Evolutionary conservation across 225 moss, liverwort and hornwort genomes (phyloP), one percentile per base, ranked within the genome.

Genomic region (Polytrichum commune): DNA sequence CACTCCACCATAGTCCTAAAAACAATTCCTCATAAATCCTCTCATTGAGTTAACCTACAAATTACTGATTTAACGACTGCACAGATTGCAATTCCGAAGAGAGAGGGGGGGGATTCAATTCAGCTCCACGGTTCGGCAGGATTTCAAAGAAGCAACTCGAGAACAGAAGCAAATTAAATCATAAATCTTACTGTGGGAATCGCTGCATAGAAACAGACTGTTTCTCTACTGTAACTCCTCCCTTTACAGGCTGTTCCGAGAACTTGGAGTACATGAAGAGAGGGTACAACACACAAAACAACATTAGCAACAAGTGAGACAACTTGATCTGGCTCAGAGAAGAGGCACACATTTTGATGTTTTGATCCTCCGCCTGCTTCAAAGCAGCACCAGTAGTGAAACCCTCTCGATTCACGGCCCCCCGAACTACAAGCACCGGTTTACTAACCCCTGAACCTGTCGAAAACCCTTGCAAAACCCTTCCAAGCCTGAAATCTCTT

Each of bases 261-360:
- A 86, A 74, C 46, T 46, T 46, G 27, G 9, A 71, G 63, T 80
- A 78, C 58, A 76, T 63, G 46, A 81, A 20, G 26, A 74, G 58
- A 71, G 86, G 86, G 69, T 78, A 86, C 78, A 78, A 68, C 61
- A 74, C 73, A 76, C 86, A 81, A 69, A 86, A 18, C 35, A 78
- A 58, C 56, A 83, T 62, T 18, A 78, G 29, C 13, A 1, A 29
- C 29, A 74, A 69, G 18, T 76, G 5, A 30, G 65, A 66, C 53
- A 60, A 68, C 76, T 78, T 78, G 72, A 73, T 16, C 62, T 69
- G 60, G 72, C 71, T 16, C 62, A 65, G 60, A 30, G 73, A 66
- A 55, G 75, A 55, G 69, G 58, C 79, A 35, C 76, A 85, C 85
- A 82, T 85, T 29, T 79, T 79, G 13, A 72, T 73, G 67, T 38